Base-by-base conservation (phyloP, 768 basidiomycete species). In the Coprinopsis strossmayeri region DNA sequence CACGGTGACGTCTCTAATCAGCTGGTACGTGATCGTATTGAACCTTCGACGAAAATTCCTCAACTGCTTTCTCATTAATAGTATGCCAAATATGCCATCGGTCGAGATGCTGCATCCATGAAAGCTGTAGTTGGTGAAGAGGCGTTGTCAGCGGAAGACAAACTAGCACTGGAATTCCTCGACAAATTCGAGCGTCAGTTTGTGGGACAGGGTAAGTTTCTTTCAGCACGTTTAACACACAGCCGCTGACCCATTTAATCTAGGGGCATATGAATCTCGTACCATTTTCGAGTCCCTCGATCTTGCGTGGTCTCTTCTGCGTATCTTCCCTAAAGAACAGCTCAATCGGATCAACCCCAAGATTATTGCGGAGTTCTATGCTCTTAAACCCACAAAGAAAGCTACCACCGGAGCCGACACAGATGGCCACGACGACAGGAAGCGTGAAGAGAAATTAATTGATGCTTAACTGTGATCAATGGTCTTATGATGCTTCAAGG, bases 111-210 rank as follows among this genome's bases (percentile, higher is more conserved):
- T 41, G 92, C 94, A 1, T 77, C 93, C 11, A 99, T 99, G 96
- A 98, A 98, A 67, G 96, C 96, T 52, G 96, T 98, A 35, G 96
- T 99, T 45, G 96, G 96, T 59, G 96, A 98, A 69, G 96, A 99
- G 67, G 94, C 96, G 18, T 69, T 98, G 58, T 93, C 90, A 37
- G 70, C 81, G 0, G 96, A 98, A 66, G 96, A 99, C 68, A 97
- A 96, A 70, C 78, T 96, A 32, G 94, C 95, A 7, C 71, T 99
- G 42, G 94, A 98, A 66, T 99, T 99, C 76, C 69, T 99, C 56
- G 92, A 95, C 63, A 91, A 95, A 68, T 99, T 99, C 67, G 96
- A 99, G 70, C 85, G 82, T 47, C 86, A 94, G 59, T 99, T 98
- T 67, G 96, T 99, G 35, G 90, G 89, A 28, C 96, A 99, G 79